Percentiles rank a stretch among this genome's conserved stretches.
Conservation (phyloP, 1,284 basidiomycete genomes). For the Leucoagaricus sp. region DNA sequence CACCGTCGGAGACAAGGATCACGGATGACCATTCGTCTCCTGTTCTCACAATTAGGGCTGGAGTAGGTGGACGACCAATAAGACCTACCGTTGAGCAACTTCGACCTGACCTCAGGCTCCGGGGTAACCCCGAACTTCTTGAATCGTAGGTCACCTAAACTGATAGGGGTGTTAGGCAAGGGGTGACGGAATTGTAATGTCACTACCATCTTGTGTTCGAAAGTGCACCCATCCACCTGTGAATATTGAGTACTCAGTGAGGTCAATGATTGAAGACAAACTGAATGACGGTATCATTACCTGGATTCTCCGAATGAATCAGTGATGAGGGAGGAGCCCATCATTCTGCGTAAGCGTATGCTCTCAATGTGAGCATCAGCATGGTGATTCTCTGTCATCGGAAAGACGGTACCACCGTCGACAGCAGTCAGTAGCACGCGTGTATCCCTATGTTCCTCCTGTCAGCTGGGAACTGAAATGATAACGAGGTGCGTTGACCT, state of each 20-base stretch:
- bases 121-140: slow-evolving; percentile 92
- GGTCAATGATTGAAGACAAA: background rate
- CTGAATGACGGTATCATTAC: slow-evolving; percentile 53
- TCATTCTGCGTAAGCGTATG: slow-evolving; percentile 83
- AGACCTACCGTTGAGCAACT: slow-evolving; percentile 70
- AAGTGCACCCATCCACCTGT: slow-evolving; percentile 93
- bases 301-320: slow-evolving; percentile 96
- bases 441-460: slow-evolving; percentile 69
- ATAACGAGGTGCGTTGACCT: slow-evolving; percentile 25
- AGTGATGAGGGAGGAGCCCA: slow-evolving; percentile 87
- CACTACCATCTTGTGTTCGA: slow-evolving; percentile 89
- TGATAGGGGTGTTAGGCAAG: slow-evolving; percentile 29
- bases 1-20: slow-evolving; percentile 86
- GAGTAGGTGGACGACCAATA: background rate
- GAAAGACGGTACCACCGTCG: slow-evolving; percentile 67
- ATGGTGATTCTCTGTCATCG: slow-evolving; percentile 92
- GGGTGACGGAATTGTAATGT: background rate
- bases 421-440: slow-evolving; percentile 82
- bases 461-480: slow-evolving; percentile 1
- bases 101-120: slow-evolving; percentile 89
- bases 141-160: slow-evolving; percentile 89
- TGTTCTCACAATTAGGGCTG: slow-evolving; percentile 27
- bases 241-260: background rate
- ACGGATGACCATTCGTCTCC: slow-evolving; percentile 80
- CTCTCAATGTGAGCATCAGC: slow-evolving; percentile 89